A percentile compares a stretch with the other conserved stretches of the same genome.
phyloP scores from a whole-genome alignment of 495 filamentous ascomycete species.

The Podospora appendiculata region DNA sequence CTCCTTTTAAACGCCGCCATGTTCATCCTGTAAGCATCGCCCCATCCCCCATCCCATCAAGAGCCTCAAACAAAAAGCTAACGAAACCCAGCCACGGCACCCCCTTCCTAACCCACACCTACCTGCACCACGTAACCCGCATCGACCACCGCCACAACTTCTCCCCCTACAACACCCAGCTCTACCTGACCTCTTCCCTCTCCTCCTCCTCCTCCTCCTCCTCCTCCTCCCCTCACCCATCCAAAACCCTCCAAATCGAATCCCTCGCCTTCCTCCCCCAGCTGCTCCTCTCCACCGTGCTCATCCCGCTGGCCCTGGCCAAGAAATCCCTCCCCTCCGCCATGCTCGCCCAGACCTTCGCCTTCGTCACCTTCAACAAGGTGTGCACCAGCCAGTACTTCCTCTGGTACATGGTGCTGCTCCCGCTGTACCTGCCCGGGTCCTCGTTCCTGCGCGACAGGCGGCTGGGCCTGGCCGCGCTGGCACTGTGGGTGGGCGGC shows the following conservation, averaged over 20 bases:
- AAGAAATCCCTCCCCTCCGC: slow-evolving; percentile 74
- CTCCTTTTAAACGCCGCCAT: slow-evolving; percentile 62
- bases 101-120: slow-evolving; percentile 82
- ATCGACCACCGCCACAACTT: slow-evolving; percentile 98
- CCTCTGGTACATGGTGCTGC: slow-evolving; percentile 90
- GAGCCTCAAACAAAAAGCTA: not conserved
- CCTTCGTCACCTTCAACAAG: slow-evolving; percentile 97
- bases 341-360: slow-evolving; percentile 98
- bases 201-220: slow-evolving; percentile 35
- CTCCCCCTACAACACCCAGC: slow-evolving; percentile 85
- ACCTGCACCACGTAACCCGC: slow-evolving; percentile 82
- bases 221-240: slow-evolving; percentile 31
- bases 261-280: slow-evolving; percentile 85
- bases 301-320: slow-evolving; percentile 71
- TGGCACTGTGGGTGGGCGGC: slow-evolving; percentile 61
- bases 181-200: slow-evolving; percentile 71
- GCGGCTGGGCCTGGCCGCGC: slow-evolving; percentile 51
- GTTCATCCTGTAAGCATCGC: slow-evolving; percentile 55
- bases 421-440: slow-evolving; percentile 80
- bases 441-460: slow-evolving; percentile 60
- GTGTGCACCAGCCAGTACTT: slow-evolving; percentile 99
- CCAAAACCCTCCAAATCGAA: slow-evolving; percentile 48
- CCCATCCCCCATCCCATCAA: not conserved
- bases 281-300: slow-evolving; percentile 63
- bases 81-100: slow-evolving; percentile 47